Evolutionary conservation across 75 land plant species (phyloP).

Genomic region (Selaginella tamariscina): DNA sequence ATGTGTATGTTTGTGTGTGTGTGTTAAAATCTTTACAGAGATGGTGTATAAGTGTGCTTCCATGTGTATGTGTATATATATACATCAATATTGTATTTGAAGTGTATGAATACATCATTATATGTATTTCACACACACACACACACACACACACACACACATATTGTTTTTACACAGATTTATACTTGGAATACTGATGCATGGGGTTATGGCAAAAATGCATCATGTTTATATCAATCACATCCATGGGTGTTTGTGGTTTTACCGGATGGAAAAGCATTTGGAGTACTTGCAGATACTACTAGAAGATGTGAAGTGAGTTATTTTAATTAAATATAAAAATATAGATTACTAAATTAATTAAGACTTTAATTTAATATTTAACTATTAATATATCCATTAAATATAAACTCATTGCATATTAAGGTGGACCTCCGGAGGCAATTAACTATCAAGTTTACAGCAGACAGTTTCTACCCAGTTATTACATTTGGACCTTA

Average conservation of each 20-base stretch:
- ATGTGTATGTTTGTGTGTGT: no score
- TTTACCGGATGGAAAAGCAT: conserved; percentile 64
- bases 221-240: conserved; percentile 85
- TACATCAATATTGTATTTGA: neutral
- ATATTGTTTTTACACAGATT: conserved; percentile 32
- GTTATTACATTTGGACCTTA: conserved; percentile 85
- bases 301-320: conserved; percentile 76
- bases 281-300: conserved; percentile 92
- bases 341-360: no score
- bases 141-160: neutral
- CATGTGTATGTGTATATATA: neutral
- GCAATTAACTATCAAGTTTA: conserved; percentile 40
- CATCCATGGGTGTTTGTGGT: conserved; percentile 93
- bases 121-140: neutral
- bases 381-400: no score
- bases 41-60: no score
- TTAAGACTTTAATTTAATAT: neutral
- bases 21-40: no score
- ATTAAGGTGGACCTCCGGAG: conserved; percentile 60
- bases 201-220: conserved; percentile 78
- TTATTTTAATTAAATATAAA: neutral
- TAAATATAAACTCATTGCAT: neutral
- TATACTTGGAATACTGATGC: conserved; percentile 97
- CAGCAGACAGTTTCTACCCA: conserved; percentile 51
- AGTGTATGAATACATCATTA: neutral